Evolutionary conservation across 2,329 filamentous ascomycete genomes (phyloP), one percentile per base, ranked within the genome.

Genomic region (Dactylonectria estremocensis): DNA sequence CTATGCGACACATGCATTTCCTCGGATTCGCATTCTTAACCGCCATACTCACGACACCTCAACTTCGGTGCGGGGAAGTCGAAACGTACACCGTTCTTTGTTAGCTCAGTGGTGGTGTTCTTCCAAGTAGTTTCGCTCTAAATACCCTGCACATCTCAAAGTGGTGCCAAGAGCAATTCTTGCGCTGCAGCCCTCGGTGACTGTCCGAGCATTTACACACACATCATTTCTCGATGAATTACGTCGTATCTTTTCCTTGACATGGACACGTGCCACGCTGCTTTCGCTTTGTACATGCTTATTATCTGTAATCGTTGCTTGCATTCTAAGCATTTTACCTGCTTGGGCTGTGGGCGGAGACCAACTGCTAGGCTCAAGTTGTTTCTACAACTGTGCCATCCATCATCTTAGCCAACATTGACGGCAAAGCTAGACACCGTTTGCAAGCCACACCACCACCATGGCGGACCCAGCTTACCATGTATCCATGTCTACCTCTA

Each of bases 61-160:
- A 28, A 43, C 33, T 43, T 46, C n/a, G 37, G 48, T 61, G 53
- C 46, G 58, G 64, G 64, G 64, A 64, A 66, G 37, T 11, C 49
- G 56, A 53, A 24, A 22, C 57, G 20, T 22, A 46, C 53, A 54
- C 58, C 46, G 53, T 40, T 43, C 45, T 52, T 62, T 62, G 53
- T 40, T 49, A 28, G 43, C 22, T 56, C 37, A 20, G 5, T 37
- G 63, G 40, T 43, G 40, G 40, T 16, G n/a, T n/a, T 43, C 14
- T 5, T n/a, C 40, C 14, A 43, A 40, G 37, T 61, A 52, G 63
- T 28, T 50, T 31, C 49, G 22, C 20, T 50, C n/a, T 40, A 49
- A 48, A 49, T 45, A 52, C 35, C 24, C 31, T 31, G 18, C 37
- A 20, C 61, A 28, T 48, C 61, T 50, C 24, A n/a, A 49, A 37